Evolutionary conservation across 305 asterid genomes (phyloP), one percentile per base, ranked within the genome.

Genomic region (Fraxinus sp.): DNA sequence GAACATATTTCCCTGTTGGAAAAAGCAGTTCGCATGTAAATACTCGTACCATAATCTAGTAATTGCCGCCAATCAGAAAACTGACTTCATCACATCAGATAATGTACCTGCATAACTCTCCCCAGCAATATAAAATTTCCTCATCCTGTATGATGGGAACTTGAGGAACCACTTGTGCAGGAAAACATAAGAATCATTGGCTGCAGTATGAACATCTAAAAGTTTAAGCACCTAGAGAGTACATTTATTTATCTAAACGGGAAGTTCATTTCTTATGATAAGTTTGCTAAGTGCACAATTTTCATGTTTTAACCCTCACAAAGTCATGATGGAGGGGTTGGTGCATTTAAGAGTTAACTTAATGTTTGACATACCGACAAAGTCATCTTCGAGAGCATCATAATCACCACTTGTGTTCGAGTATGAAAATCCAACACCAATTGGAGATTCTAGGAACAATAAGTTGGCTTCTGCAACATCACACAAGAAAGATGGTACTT

Each of bases 381-480:
- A 91, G 86, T 91, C 89, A 84, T 96, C 99, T 81, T 97, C 98
- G 33, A 96, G 87, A 71, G 36, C 88, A 84, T 88, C 91, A 89
- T 90, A 93, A 89, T 96, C 99, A 22, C 77, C 84, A 77, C 92
- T 92, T 20, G 94, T 92, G 35, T 94, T 91, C 52, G 98, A 85
- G 89, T 93, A 96, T 20, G 99, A 94, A 89, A 90, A 96, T 83
- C 99, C 98, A 80, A 94, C 98, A 83, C 99, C 99, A 79, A 92
- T 82, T 10, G 99, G 98, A 86, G 99, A 94, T 82, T 96, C 98
- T 83, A 96, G 72, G 90, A 96, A 96, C 86, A 96, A 87, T 83
- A 96, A 64, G 87, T 96, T 96, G 86, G 99, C 98, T 83, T 93
- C 99, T 96, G 95, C 87, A 88, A 77, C 82, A 87, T 81, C 81